Base-by-base conservation (phyloP, 208 protist species). In the Crithidia sp. region DNA sequence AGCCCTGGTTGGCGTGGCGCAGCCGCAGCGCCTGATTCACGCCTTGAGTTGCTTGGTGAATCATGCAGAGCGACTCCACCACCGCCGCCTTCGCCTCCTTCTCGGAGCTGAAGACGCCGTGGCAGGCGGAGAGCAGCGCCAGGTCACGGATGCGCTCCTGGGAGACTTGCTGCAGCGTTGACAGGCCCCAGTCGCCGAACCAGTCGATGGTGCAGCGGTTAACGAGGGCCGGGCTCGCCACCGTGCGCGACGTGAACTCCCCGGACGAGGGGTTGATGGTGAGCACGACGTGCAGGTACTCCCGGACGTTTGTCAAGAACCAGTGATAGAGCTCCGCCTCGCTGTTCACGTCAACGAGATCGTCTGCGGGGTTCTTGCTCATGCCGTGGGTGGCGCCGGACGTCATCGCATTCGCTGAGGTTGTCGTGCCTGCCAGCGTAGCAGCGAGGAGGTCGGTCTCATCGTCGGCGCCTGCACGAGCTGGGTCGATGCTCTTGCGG, bases 181-280 rank as follows among this genome's bases (percentile, higher is more conserved):
- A 53, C 9, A 81, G 47, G 19, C 96, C 97, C 99, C 99, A 99
- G 71, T 99, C 98, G 43, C 98, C 99, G 77, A 99, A 99, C 98
- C 99, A 99, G 87, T 99, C 98, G 56, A 99, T 94, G 8, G 99
- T 99, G 88, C 99, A 99, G 16, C 98, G 95, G 86, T 99, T 99
- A 86, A 99, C 99, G 36, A 99, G 91, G 19, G 99, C 99, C 13
- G 99, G 99, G 49, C 98, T 99, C 16, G 98, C 97, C 19, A 97
- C 90, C 2, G 95, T 88, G 66, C 98, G 92, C 45, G 94, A 95
- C 13, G 96, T 85, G 72, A 99, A 99, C 66, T 99, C 98, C 52
- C 92, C 86, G 6, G 86, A 95, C 41, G 97, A 89, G n/a, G 99
- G 99, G 84, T 99, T 99, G 87, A 99, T 99, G 36, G 99, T 99